A percentile compares a stretch with the other conserved stretches of the same genome.
Evolutionary conservation across 352 stramenopile species (phyloP).

Genomic region (Globisporangium barbulae): DNA sequence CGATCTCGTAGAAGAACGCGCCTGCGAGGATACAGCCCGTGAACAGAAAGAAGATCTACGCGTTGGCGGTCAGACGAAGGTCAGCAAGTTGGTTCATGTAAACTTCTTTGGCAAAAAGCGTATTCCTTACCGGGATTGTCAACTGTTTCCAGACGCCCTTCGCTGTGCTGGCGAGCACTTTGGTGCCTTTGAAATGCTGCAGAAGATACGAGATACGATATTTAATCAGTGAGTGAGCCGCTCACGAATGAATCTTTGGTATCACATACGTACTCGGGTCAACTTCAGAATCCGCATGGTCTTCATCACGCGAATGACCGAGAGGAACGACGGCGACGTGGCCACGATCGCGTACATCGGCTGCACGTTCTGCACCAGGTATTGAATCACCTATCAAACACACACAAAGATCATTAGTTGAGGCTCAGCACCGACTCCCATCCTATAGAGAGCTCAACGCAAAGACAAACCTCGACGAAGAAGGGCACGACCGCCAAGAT

Average conservation of each 20-base stretch:
- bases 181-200: constrained; percentile 66
- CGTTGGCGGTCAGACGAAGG: background rate
- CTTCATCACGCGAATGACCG: constrained; percentile 64
- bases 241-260: background rate
- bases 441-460: too few relatives aligned
- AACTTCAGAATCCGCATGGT: constrained; percentile 77
- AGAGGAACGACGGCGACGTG: constrained; percentile 58
- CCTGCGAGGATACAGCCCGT: constrained; percentile 57
- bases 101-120: too few relatives aligned
- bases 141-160: constrained; percentile 53
- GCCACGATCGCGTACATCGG: constrained; percentile 64
- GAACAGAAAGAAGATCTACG: constrained; percentile 75
- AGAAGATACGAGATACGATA: background rate
- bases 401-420: background rate
- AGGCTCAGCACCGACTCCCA: background rate
- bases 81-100: background rate
- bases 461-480: constrained; percentile 33
- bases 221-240: background rate
- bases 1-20: constrained; percentile 71
- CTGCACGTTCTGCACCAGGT: constrained; percentile 25
- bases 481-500: constrained; percentile 64
- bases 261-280: constrained; percentile 31
- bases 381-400: constrained; percentile 22
- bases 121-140: constrained; percentile 45
- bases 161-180: constrained; percentile 60